Evolutionary conservation across 257 asterid species (phyloP).

Genomic region (Solanum rostratum): DNA sequence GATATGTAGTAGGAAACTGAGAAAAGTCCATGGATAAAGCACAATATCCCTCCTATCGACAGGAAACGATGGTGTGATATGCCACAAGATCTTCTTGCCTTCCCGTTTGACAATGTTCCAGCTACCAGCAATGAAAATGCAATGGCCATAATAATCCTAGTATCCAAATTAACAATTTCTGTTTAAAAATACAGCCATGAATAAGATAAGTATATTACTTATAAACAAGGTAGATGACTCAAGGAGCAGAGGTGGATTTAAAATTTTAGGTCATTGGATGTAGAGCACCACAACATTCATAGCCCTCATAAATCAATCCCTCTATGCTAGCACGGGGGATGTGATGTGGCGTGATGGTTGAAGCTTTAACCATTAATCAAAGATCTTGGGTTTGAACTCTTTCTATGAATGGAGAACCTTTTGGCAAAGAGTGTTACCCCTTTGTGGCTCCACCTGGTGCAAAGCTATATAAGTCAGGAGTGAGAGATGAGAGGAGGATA

Average conservation of each 20-base stretch:
- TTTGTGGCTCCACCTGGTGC: neutral
- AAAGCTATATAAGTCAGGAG: neutral
- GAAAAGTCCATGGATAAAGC: conserved; percentile 56
- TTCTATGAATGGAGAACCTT: neutral
- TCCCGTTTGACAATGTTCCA: conserved; percentile 40
- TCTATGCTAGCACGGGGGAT: neutral
- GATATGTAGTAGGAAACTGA: conserved; percentile 43
- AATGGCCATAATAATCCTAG: conserved; percentile 37
- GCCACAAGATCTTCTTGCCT: conserved; percentile 46
- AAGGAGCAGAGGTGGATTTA: neutral
- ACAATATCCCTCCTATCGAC: conserved; percentile 52
- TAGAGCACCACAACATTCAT: neutral
- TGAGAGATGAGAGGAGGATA: neutral
- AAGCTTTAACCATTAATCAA: neutral
- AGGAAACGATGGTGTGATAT: conserved; percentile 37
- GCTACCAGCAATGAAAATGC: conserved; percentile 43
- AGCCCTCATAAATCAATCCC: neutral
- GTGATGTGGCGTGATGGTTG: no score
- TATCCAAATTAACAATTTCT: neutral
- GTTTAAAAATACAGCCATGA: neutral
- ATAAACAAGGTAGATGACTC: neutral
- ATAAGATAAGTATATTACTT: neutral
- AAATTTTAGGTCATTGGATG: neutral
- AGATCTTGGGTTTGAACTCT: neutral
- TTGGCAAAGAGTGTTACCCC: neutral